Evolutionary conservation across 257 asterid genomes (phyloP), one percentile per base, ranked within the genome.

Genomic region (Nicotiana attenuata): DNA sequence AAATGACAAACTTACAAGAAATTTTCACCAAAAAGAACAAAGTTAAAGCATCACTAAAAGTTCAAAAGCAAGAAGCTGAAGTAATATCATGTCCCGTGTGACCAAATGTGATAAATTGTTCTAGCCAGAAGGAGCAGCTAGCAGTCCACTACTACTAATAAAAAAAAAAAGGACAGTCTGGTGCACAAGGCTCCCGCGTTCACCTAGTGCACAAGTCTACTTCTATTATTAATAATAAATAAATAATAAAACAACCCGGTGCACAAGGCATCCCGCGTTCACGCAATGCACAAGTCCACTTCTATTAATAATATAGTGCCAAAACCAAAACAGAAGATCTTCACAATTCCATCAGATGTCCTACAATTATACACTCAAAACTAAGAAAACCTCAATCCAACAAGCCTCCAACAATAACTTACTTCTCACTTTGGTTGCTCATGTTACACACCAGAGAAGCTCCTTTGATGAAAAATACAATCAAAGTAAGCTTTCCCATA

Each of bases 351-450:
- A 47, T 24, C 63, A 47, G 38, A 47, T 50, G 41, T 24, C 33
- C 79, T 73, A 24, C 24, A 73, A 73, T 47, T 73, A 24, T 8
- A 73, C 61, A 47, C 78, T 14, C 77, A 65, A 65, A 80, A 65
- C 55, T 22, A 80, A 47, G 53, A 24, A 47, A 28, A 45, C 53
- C 63, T 64, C 83, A 65, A 78, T 61, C 24, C 78, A 17, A 19
- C 83, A 80, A 63, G 28, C 82, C 77, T 80, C 17, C 29, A 16
- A 80, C 38, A 64, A 47, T 80, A 26, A 80, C 76, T 80, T 80
- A 52, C 78, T 80, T 47, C 55, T 13, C 69, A 59, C 38, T 20
- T 65, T 26, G 47, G 31, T 55, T 71, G 28, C 57, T 76, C 28
- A 60, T 60, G 28, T 53, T 76, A 76, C 78, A 80, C 76, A 35